phyloP scores from a whole-genome alignment of 1,139 yeast species.

The Blastobotrys ciferrii region DNA sequence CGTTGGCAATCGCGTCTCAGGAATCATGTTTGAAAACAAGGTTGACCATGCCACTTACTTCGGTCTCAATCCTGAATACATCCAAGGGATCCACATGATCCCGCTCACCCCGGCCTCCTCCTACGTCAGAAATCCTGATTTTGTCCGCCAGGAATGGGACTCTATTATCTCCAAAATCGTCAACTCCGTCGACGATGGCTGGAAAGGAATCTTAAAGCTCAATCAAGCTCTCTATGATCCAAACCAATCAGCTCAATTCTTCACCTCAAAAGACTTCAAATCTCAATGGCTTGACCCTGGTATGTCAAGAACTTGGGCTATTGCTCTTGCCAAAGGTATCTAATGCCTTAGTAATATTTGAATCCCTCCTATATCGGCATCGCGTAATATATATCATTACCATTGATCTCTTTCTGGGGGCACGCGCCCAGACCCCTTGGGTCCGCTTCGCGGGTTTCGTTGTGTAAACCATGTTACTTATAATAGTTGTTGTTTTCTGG shows the following conservation, averaged over 20 bases:
- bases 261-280: constrained; percentile 50
- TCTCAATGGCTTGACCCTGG: constrained; percentile 72
- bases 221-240: constrained; percentile 76
- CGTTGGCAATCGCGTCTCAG: constrained; percentile 61
- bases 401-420: too few relatives aligned
- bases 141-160: constrained; percentile 77
- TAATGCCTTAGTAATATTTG: neutral
- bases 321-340: constrained; percentile 66
- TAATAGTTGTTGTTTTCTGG: too few relatives aligned
- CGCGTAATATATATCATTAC: too few relatives aligned
- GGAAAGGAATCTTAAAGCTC: constrained; percentile 79
- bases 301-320: constrained; percentile 84
- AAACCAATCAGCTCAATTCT: constrained; percentile 57
- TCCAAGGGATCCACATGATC: constrained; percentile 91
- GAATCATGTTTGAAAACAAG: constrained; percentile 75
- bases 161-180: constrained; percentile 48
- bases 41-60: constrained; percentile 86
- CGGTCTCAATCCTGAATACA: constrained; percentile 68
- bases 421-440: too few relatives aligned
- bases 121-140: constrained; percentile 61
- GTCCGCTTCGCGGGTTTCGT: too few relatives aligned
- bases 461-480: too few relatives aligned
- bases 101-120: constrained; percentile 85
- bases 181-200: constrained; percentile 61
- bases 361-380: too few relatives aligned